These are phyloP conservation scores for Quercus agrifolia DNA, from an alignment of 306 rosid genomes.

Conservation along the genomic window DNA sequence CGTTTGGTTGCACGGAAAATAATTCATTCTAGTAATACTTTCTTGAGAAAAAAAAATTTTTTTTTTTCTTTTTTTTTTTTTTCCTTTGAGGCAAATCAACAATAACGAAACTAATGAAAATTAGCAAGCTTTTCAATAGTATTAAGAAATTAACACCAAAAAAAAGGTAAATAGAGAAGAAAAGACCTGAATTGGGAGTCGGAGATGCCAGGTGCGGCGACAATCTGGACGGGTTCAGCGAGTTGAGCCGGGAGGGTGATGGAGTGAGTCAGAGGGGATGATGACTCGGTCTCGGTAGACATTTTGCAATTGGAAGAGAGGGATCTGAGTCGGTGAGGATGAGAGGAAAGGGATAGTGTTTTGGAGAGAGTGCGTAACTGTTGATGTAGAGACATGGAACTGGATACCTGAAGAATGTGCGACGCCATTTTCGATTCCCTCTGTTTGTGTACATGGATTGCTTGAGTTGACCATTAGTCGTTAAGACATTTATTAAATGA, in stretches of 20 bases:
- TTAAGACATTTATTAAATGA: too few species aligned
- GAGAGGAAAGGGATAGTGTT: constrained; percentile 6
- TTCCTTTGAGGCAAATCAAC: too few species aligned
- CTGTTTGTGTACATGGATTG: too few species aligned
- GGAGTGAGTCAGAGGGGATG: constrained; percentile 44
- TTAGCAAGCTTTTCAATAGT: too few species aligned
- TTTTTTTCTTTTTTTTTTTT: too few species aligned
- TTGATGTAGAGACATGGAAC: constrained; percentile 21
- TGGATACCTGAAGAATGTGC: constrained; percentile 19
- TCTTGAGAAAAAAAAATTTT: too few species aligned
- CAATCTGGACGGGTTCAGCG: constrained; percentile 57
- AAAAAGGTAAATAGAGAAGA: neutral
- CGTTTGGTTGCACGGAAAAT: too few species aligned
- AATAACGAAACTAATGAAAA: too few species aligned
- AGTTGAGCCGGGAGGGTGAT: constrained; percentile 53
- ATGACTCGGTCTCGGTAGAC: constrained; percentile 36
- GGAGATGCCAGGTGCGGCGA: constrained; percentile 76
- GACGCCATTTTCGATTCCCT: too few species aligned
- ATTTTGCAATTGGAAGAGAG: constrained; percentile 56
- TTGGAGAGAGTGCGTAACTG: constrained; percentile 18
- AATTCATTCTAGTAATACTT: too few species aligned
- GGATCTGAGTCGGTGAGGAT: constrained; percentile 13
- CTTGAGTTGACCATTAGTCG: too few species aligned
- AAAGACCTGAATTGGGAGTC: constrained; percentile 59
- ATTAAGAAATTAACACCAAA: too few species aligned